Base-by-base conservation (phyloP, 2,329 filamentous ascomycete species). In the Chaetothyriales sp. region DNA sequence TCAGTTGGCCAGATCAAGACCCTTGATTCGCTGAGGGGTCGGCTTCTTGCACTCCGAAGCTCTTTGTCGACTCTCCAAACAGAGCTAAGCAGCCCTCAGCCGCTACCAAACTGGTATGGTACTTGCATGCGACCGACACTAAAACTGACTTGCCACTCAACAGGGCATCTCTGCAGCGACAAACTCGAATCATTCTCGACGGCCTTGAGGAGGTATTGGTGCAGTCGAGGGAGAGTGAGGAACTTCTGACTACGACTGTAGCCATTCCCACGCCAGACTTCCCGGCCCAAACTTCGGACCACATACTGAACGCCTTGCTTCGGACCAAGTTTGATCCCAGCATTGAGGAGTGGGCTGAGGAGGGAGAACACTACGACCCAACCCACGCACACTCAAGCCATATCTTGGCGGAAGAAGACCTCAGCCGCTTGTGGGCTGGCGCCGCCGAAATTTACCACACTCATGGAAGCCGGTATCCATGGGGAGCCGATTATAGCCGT, bases 311-410 rank as follows among this genome's bases (percentile, higher is more conserved):
- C 20, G 77, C 83, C 60, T 72, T 93, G 1, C 71, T 92, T 26
- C 81, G 86, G 43, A 92, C 90, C 68, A 90, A 90, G 64, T 75
- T 87, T 47, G 86, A 92, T 57, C 85, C 85, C 0, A 74, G 79
- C 22, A 80, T 87, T 18, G 84, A 88, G 62, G 78, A 80, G 52
- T 81, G 81, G 68, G 79, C 89, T 22, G 76, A 79, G 18, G 70
- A 79, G 47, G 83, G 79, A 1, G 75, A 76, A 28, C 47, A 57
- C 47, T 22, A 55, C 3, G 56, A 73, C 36, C 68, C 62, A 6
- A 66, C 71, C 53, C 59, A 70, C 1, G 12, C 32, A 15, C 10
- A 39, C 10, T 39, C 32, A 12, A 15, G 10, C 32, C 32, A 39
- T 39, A 12, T 39, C 15, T 39, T 39, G 32, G 32, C 32, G 5